Base-by-base conservation (phyloP, 345 rosid species). In the Citrus australasica region DNA sequence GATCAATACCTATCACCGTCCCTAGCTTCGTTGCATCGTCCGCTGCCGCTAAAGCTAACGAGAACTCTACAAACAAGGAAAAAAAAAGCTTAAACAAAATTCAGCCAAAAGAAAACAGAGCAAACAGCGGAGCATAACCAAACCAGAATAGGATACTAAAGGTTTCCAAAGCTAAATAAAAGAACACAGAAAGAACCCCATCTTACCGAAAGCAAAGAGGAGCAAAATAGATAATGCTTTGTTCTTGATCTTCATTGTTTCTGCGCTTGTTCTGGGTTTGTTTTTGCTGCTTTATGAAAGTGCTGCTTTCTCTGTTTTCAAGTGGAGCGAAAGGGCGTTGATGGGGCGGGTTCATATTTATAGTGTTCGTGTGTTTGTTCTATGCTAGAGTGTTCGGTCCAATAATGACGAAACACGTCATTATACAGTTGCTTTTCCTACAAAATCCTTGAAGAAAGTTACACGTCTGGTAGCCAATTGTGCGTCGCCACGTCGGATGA, bases 1-100 rank as follows among this genome's bases (percentile, higher is more conserved):
- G 87, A 83, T 90, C 89, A 75, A 87, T 85, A n/a, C 91, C 91
- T 33, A 87, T 85, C 80, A 85, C 89, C 3, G 90, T 90, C 77
- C 90, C 89, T 3, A 80, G 76, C 63, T 84, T 84, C 37, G 77
- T 51, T 13, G 66, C 17, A 40, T 78, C 87, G 32, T 77, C 85
- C 0, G 85, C 83, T 19, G 85, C 74, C 16, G 51, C 76, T 67
- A 19, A 32, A 6, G 79, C 78, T 68, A 84, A 68, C 64, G 75
- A 71, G 60, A 82, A 82, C 46, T 76, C 88, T 88, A 68, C 55
- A 62, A 27, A 9, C 3, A 55, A 58, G 21, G 61, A 46, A 66
- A 16, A 14, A 51, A 2, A 65, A 30, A 11, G 46, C 46, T 40
- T 40, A 9, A 40, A 0, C 46, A 37, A 32, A 6, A 48, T 5